Evolutionary conservation across 331 rosid species (phyloP).

Genomic region (Pyrus hybrid): DNA sequence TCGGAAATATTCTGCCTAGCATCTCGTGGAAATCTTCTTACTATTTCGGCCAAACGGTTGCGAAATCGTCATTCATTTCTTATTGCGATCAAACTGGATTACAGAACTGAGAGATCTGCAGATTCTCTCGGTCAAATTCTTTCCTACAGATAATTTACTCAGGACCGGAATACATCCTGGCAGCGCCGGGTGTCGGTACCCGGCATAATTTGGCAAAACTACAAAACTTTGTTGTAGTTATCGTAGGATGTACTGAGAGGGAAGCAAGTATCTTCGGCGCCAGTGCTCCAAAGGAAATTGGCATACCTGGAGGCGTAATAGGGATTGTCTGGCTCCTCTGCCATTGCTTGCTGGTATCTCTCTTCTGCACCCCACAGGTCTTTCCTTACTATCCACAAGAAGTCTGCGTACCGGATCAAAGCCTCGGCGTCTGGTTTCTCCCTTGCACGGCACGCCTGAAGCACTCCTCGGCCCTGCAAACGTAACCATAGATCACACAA

Average conservation of each 20-base stretch:
- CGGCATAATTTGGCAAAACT: background rate
- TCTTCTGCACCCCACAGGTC: slow-evolving; percentile 66
- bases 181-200: background rate
- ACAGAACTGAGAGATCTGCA: background rate
- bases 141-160: background rate
- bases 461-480: slow-evolving; percentile 71
- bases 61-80: background rate
- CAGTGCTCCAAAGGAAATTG: slow-evolving; percentile 57
- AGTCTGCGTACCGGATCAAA: slow-evolving; percentile 53
- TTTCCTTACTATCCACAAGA: slow-evolving; percentile 52
- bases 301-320: slow-evolving; percentile 49
- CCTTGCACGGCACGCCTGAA: slow-evolving; percentile 40
- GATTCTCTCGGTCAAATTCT: background rate
- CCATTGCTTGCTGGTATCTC: slow-evolving; percentile 50
- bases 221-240: background rate
- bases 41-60: no score
- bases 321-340: slow-evolving; percentile 46
- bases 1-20: no score
- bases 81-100: background rate
- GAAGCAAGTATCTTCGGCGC: slow-evolving; percentile 47
- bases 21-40: no score
- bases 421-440: slow-evolving; percentile 56
- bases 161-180: background rate
- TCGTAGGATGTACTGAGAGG: slow-evolving; percentile 28
- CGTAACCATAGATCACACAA: background rate